Evolutionary conservation across 305 asterid genomes (phyloP).

Genomic region (Plantago lanceolata): DNA sequence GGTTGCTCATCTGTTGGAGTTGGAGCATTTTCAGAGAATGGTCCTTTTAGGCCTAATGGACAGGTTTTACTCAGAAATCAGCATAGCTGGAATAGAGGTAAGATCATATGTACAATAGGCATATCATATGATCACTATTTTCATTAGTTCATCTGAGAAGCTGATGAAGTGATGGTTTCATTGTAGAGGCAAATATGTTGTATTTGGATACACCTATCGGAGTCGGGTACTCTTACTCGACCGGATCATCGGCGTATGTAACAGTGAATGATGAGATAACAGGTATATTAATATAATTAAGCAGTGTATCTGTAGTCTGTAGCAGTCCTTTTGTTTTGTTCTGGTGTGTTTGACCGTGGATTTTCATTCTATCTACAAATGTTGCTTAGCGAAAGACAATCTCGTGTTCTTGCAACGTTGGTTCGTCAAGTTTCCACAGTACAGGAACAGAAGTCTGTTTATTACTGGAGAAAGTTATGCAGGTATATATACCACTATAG

Average conservation of each 20-base stretch:
- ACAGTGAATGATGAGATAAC: conserved; percentile 53
- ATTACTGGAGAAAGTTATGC: conserved; percentile 72
- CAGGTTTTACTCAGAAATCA: conserved; percentile 42
- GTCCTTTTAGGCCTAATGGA: conserved; percentile 61
- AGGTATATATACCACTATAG: conserved; percentile 36
- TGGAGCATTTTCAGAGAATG: conserved; percentile 71
- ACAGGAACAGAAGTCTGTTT: conserved; percentile 39
- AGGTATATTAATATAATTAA: conserved; percentile 31
- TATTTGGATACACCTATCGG: conserved; percentile 64
- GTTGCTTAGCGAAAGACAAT: conserved; percentile 49
- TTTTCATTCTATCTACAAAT: conserved; percentile 8
- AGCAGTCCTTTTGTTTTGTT: background rate
- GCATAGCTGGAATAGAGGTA: conserved; percentile 66
- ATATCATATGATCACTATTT: background rate
- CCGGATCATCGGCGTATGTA: conserved; percentile 37
- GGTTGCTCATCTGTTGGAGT: conserved; percentile 71
- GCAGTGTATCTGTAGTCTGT: no score
- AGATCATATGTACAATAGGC: conserved; percentile 4
- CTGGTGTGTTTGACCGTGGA: conserved; percentile 21
- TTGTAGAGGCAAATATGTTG: conserved; percentile 61
- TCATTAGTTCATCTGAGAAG: background rate
- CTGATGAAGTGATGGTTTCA: conserved; percentile 10
- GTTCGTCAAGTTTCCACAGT: conserved; percentile 54
- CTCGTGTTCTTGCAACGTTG: conserved; percentile 55
- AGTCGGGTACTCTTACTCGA: conserved; percentile 61